A percentile compares a stretch with the other conserved stretches of the same genome.
phyloP scores from a whole-genome alignment of 805 yeast genomes.

The Metschnikowia sp. region DNA sequence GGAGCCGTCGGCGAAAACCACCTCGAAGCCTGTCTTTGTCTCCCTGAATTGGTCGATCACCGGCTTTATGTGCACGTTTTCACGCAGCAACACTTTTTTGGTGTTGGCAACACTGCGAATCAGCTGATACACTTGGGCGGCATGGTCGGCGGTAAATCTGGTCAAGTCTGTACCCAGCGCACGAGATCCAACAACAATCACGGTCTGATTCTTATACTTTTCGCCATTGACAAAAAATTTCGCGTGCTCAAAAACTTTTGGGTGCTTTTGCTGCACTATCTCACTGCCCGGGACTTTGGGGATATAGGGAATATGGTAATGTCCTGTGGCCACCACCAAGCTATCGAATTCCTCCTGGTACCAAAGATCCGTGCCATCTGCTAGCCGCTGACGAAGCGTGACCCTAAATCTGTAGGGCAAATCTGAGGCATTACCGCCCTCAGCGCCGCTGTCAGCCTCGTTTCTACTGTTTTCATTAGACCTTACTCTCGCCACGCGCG shows the following conservation, averaged over 20 bases:
- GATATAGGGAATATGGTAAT: conserved; percentile 45
- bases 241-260: conserved; percentile 39
- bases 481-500: conserved; percentile 13
- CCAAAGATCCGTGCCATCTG: conserved; percentile 33
- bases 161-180: conserved; percentile 31
- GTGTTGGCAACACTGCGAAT: conserved; percentile 18
- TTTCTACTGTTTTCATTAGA: neutral
- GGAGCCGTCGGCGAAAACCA: conserved; percentile 49
- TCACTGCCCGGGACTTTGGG: conserved; percentile 42
- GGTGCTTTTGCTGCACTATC: conserved; percentile 29
- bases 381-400: conserved; percentile 25
- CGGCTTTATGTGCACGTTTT: conserved; percentile 24
- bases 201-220: conserved; percentile 24
- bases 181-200: conserved; percentile 26
- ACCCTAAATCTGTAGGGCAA: conserved; percentile 24
- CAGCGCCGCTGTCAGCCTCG: neutral
- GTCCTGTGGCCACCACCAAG: conserved; percentile 45
- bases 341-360: conserved; percentile 34
- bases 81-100: conserved; percentile 7
- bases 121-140: conserved; percentile 27
- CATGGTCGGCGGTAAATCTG: conserved; percentile 22
- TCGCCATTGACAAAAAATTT: conserved; percentile 37
- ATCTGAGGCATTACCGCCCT: neutral
- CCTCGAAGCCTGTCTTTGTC: conserved; percentile 24
- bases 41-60: conserved; percentile 22